Percentiles rank a stretch among this genome's conserved stretches.
phyloP scores from a whole-genome alignment of 805 yeast species.

The Saccharomycopsis sp. region DNA sequence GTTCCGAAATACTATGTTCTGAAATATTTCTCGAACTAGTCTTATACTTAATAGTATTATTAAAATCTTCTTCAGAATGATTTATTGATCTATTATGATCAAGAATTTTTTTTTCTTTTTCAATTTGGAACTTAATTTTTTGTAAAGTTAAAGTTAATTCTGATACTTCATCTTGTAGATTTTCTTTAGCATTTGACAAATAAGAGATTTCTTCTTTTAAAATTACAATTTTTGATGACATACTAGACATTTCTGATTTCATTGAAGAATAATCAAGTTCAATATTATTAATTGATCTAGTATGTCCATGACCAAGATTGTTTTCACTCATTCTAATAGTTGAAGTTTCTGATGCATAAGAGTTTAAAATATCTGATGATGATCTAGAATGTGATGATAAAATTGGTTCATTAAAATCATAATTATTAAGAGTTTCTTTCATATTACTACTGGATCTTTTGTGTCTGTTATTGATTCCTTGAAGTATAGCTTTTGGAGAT shows the following conservation, averaged over 20 bases:
- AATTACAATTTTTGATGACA: conserved; percentile 31
- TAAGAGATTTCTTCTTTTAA: conserved; percentile 41
- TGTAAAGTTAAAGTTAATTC: conserved; percentile 20
- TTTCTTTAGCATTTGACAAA: conserved; percentile 36
- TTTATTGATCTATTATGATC: neutral
- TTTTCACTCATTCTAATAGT: too few species aligned
- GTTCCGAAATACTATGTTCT: neutral
- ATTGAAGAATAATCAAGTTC: too few species aligned
- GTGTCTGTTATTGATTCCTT: too few species aligned
- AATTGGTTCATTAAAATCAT: too few species aligned
- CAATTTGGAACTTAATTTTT: conserved; percentile 14
- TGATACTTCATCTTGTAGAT: conserved; percentile 36
- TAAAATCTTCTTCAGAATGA: neutral
- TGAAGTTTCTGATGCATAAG: too few species aligned
- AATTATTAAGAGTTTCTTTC: too few species aligned
- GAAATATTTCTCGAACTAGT: neutral
- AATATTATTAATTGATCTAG: too few species aligned
- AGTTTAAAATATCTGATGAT: too few species aligned
- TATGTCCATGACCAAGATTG: too few species aligned
- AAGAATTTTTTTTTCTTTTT: conserved; percentile 10
- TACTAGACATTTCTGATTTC: conserved; percentile 31
- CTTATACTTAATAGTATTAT: neutral
- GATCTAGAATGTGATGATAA: too few species aligned
- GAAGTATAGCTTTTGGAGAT: too few species aligned
- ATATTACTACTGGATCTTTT: too few species aligned